Percentiles rank a stretch among this genome's conserved stretches.
phyloP scores from a whole-genome alignment of 1,139 yeast species.

The Saccharomyces hybrid region DNA sequence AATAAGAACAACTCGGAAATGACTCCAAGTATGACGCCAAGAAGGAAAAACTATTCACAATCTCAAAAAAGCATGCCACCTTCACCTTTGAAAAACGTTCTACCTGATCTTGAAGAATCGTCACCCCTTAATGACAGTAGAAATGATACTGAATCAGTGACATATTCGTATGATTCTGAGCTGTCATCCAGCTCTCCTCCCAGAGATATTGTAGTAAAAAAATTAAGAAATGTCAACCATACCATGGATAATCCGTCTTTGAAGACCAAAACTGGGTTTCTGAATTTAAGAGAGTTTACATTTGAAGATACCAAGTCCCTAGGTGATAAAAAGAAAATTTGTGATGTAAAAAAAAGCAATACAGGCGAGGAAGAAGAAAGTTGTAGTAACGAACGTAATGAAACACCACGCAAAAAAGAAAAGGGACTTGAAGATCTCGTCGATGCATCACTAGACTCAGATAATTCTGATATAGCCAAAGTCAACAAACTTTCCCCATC shows the following conservation, averaged over 20 bases:
- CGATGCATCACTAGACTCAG: not conserved
- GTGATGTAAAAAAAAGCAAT: not conserved
- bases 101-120: conserved; percentile 9
- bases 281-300: conserved; percentile 18
- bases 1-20: not conserved
- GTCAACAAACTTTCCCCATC: not conserved
- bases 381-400: not conserved
- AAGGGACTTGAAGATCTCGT: not conserved
- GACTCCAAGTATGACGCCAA: not conserved
- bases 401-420: not conserved
- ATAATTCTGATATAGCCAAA: not conserved
- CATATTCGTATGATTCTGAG: conserved; percentile 8
- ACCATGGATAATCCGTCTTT: conserved; percentile 1
- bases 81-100: conserved; percentile 11
- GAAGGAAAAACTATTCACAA: not conserved
- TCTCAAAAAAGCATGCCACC: conserved; percentile 1
- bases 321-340: not conserved
- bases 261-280: conserved; percentile 11
- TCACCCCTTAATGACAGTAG: not conserved
- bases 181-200: conserved; percentile 5
- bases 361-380: not conserved
- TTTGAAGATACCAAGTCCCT: conserved; percentile 10
- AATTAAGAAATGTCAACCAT: not conserved
- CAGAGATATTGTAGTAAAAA: not conserved
- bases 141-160: not conserved